Base-by-base conservation (phyloP, 495 filamentous ascomycete genomes). In the Podospora pseudocomata region DNA sequence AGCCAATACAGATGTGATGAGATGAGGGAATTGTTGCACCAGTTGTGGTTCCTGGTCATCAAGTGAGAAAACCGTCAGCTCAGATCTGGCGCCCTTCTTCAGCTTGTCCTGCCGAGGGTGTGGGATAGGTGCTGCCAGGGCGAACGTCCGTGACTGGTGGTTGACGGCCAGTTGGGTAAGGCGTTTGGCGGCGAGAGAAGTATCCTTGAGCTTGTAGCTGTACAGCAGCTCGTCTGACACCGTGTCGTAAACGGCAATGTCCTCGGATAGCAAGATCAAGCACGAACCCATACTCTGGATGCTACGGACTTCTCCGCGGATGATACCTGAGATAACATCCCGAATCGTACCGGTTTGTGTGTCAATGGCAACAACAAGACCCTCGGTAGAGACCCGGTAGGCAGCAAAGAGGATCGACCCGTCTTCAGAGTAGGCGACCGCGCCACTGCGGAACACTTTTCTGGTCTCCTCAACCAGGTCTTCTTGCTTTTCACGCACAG, bases 331-430 rank as follows among this genome's bases (percentile, higher is more conserved):
- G 18, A 87, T 80, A 1, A 85, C 82, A 57, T 83, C 80, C 23
- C 79, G 80, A 64, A 91, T 76, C 20, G 72, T 73, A 1, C 89
- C 89, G 2, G 82, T 84, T 62, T 79, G 77, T 2, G 88, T 80
- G 71, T 91, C 85, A 66, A 92, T 83, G 28, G 74, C 75, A 56
- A 91, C 78, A 66, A 91, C 72, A 15, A 85, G 73, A 4, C 82
- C 85, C 27, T 82, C 78, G 13, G 82, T 76, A 19, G 76, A 63
- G 27, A 77, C 74, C 19, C 79, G 80, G 27, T 79, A 72, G 30
- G 83, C 81, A 68, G 80, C 89, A 34, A 92, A 95, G 30, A 98
- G 82, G 2, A 92, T 84, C 4, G 96, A 97, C 2, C 92, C 93
- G 77, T 99, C 95, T 65, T 90, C 85, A 2, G 94, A 96, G 76